A percentile compares a stretch with the other conserved stretches of the same genome.
Conservation (phyloP, 2,329 filamentous ascomycete species). For the Aureobasidium sp. region DNA sequence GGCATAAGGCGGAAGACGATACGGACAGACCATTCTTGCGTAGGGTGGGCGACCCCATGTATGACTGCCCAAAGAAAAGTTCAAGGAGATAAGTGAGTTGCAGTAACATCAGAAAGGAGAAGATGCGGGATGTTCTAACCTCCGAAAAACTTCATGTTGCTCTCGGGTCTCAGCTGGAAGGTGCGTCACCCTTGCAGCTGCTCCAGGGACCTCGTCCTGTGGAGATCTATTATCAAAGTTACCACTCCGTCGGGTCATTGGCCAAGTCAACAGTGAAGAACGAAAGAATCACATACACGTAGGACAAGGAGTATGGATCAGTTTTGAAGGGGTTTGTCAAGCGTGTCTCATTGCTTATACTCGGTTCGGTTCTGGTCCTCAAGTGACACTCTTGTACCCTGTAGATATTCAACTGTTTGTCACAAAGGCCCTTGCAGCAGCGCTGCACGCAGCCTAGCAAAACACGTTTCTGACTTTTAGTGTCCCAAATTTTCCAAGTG, state of each 20-base stretch:
- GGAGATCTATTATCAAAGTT: constrained; percentile 1
- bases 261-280: neutral
- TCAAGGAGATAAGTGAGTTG: too few relatives aligned
- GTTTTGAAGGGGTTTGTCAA: neutral
- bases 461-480: constrained; percentile 7
- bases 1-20: neutral
- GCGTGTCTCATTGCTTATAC: neutral
- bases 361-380: neutral
- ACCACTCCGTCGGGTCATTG: neutral
- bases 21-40: neutral
- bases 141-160: neutral
- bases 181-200: neutral
- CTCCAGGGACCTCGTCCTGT: neutral
- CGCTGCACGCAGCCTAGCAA: neutral
- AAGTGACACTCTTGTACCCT: neutral
- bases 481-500: constrained; percentile 1
- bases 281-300: neutral
- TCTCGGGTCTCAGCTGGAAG: neutral
- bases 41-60: too few relatives aligned
- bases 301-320: neutral
- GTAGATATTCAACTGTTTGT: neutral
- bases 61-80: neutral
- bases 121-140: neutral
- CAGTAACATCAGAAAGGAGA: neutral
- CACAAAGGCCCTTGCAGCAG: neutral